Conservation (phyloP, 2,329 filamentous ascomycete species). For the Trichoderma afroharzianum region DNA sequence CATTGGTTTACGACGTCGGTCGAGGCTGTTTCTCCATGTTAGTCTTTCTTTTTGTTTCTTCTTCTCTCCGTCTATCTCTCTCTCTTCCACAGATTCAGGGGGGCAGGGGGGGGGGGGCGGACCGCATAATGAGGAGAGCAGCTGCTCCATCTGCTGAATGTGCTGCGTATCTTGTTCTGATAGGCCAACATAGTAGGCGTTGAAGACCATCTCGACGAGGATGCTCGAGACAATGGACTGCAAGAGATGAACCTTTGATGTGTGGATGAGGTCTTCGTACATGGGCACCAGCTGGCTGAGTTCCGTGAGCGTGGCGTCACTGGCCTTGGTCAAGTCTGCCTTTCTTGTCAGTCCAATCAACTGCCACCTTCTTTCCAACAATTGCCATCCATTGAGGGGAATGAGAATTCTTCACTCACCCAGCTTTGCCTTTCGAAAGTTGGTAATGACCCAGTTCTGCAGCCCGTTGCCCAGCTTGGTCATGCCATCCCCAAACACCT, state of each 20-base stretch:
- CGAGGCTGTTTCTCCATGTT: constrained; percentile 34
- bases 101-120: constrained; percentile 16
- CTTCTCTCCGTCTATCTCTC: background rate
- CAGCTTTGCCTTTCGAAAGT: constrained; percentile 62
- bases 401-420: constrained; percentile 29
- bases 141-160: constrained; percentile 47
- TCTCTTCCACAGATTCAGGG: background rate
- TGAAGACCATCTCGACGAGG: constrained; percentile 59
- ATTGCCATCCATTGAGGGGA: too few species aligned
- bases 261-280: constrained; percentile 51
- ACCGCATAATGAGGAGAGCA: constrained; percentile 42
- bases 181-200: constrained; percentile 61
- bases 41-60: background rate
- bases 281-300: constrained; percentile 52
- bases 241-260: constrained; percentile 58
- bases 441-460: constrained; percentile 71
- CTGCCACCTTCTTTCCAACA: background rate
- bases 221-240: constrained; percentile 60
- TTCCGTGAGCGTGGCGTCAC: constrained; percentile 40
- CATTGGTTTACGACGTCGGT: constrained; percentile 59
- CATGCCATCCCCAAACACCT: constrained; percentile 62
- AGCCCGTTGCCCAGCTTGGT: constrained; percentile 61
- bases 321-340: constrained; percentile 43
- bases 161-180: constrained; percentile 50
- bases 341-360: constrained; percentile 5